Percentiles rank a stretch among this genome's conserved stretches.
phyloP scores from a whole-genome alignment of 768 basidiomycete species.

The Calocybe cyanea region DNA sequence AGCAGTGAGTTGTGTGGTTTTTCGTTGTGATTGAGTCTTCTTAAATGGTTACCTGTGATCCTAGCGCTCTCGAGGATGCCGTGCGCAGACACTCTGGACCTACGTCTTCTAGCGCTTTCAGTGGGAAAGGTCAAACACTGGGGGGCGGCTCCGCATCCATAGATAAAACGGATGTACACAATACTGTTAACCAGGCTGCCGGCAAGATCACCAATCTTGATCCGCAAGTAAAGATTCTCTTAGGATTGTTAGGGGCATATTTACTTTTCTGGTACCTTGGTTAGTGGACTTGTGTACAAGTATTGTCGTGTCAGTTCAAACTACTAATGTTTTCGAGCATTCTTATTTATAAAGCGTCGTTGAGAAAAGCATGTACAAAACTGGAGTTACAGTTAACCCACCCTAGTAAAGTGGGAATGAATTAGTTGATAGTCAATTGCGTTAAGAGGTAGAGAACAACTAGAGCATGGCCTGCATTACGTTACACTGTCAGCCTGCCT shows the following conservation, averaged over 20 bases:
- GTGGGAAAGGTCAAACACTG: conserved; percentile 72
- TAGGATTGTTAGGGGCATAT: conserved; percentile 64
- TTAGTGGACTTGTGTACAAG: conserved; percentile 12
- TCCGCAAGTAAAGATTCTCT: conserved; percentile 63
- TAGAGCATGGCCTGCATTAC: conserved; percentile 12
- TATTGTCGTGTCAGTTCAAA: no score
- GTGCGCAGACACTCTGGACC: conserved; percentile 48
- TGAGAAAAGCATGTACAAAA: no score
- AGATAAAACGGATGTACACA: conserved; percentile 30
- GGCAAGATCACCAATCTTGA: conserved; percentile 48
- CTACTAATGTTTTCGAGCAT: no score
- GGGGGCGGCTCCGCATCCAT: conserved; percentile 43
- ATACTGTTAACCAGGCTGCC: conserved; percentile 28
- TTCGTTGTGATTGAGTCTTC: not conserved
- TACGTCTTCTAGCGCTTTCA: conserved; percentile 46
- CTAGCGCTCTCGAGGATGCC: conserved; percentile 59
- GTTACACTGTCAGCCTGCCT: conserved; percentile 17
- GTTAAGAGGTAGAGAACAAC: not conserved
- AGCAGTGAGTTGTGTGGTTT: conserved; percentile 38
- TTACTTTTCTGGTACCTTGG: conserved; percentile 52
- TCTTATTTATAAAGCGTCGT: no score
- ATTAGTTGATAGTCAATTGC: not conserved
- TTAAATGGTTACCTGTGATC: conserved; percentile 3
- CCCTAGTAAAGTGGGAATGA: no score
- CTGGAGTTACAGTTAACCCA: no score